Evolutionary conservation across 345 rosid genomes (phyloP).

Genomic region (Nasturtium officinale): DNA sequence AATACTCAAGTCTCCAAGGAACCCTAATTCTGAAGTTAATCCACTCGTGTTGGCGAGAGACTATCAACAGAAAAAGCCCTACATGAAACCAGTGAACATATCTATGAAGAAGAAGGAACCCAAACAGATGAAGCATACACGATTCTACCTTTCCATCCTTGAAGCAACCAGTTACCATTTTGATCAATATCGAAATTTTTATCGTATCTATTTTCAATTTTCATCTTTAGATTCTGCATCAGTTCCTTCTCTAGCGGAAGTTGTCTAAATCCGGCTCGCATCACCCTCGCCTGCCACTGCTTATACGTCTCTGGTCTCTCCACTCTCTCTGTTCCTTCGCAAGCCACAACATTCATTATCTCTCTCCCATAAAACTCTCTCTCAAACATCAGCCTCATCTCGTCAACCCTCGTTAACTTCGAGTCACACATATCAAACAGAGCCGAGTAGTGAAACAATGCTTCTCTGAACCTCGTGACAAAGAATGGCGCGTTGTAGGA

Average conservation of each 20-base stretch:
- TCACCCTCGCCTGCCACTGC: constrained; percentile 67
- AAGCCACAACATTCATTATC: constrained; percentile 63
- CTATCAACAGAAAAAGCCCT: constrained; percentile 25
- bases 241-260: constrained; percentile 53
- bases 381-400: constrained; percentile 64
- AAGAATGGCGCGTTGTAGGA: constrained; percentile 74
- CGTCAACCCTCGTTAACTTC: constrained; percentile 49
- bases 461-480: constrained; percentile 74
- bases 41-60: constrained; percentile 18
- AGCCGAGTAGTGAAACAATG: constrained; percentile 72
- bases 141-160: constrained; percentile 86
- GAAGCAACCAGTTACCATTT: constrained; percentile 71
- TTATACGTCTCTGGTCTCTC: constrained; percentile 88
- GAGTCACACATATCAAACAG: constrained; percentile 65
- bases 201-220: constrained; percentile 47
- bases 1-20: constrained; percentile 24
- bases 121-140: constrained; percentile 66
- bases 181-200: constrained; percentile 57
- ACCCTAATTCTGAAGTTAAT: constrained; percentile 26
- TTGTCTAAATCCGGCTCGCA: constrained; percentile 70
- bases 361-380: constrained; percentile 67
- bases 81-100: background rate
- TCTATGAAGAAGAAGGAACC: constrained; percentile 52
- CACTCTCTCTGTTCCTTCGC: constrained; percentile 75
- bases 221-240: constrained; percentile 49